Evolutionary conservation across 2,329 filamentous ascomycete genomes (phyloP).

Genomic region (Fusarium sp.): DNA sequence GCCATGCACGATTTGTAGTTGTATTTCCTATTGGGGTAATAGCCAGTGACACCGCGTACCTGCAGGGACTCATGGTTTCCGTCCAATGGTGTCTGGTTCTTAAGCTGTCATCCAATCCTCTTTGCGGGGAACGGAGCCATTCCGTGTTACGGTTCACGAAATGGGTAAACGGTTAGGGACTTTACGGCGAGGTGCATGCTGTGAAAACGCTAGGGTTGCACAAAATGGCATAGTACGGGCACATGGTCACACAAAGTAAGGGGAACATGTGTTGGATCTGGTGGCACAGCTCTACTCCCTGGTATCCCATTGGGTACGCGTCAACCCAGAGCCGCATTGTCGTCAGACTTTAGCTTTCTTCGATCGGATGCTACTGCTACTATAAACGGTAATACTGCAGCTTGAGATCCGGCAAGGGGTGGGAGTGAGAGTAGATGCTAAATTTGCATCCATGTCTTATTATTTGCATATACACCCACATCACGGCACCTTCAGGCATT

Average conservation of each 20-base stretch:
- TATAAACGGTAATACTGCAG: not conserved
- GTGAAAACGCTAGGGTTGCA: not conserved
- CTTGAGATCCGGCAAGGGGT: not conserved
- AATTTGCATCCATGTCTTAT: not conserved
- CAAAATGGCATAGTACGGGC: not conserved
- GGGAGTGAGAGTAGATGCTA: not conserved
- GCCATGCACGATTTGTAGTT: constrained; percentile 33
- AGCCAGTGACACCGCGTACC: constrained; percentile 28
- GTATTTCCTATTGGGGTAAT: constrained; percentile 24
- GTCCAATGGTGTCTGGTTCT: constrained; percentile 30
- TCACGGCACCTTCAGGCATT: constrained; percentile 33
- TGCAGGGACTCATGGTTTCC: constrained; percentile 32
- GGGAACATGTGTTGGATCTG: not conserved
- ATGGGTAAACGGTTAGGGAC: constrained; percentile 4
- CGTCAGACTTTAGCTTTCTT: not conserved
- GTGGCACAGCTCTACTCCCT: not conserved
- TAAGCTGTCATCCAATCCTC: constrained; percentile 18
- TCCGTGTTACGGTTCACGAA: constrained; percentile 21
- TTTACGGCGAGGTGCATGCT: not conserved
- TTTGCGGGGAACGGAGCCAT: constrained; percentile 19
- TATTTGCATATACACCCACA: constrained; percentile 13
- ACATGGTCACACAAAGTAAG: not conserved
- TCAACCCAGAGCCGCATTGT: not conserved
- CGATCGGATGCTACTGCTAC: not conserved
- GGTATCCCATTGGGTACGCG: not conserved